These are phyloP conservation scores for Pestalotiopsis sp. DNA, from an alignment of 2,329 filamentous ascomycete genomes.

Conservation along the genomic window DNA sequence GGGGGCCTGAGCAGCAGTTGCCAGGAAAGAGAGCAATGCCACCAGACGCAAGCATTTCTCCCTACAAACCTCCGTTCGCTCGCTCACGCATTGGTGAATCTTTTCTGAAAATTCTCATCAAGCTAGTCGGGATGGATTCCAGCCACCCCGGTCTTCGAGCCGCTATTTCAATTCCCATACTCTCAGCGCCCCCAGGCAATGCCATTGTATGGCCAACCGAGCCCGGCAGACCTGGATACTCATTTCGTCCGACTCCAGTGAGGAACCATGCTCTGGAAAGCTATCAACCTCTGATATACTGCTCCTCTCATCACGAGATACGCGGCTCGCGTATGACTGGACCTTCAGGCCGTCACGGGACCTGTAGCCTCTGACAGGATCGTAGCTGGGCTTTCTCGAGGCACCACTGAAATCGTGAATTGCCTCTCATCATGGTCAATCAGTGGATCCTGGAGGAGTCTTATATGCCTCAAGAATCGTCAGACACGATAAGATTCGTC, in stretches of 20 bases:
- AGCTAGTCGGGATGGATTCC: constrained; percentile 15
- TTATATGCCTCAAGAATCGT: constrained; percentile 14
- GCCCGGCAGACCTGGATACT: constrained; percentile 19
- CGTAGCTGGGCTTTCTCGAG: neutral
- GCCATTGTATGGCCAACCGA: neutral
- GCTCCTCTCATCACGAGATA: constrained; percentile 3
- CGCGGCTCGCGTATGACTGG: constrained; percentile 7
- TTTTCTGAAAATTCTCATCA: neutral
- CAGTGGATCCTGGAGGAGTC: constrained; percentile 13
- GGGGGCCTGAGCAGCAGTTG: neutral
- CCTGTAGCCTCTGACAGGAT: neutral
- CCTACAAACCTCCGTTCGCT: constrained; percentile 1
- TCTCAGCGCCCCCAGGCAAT: neutral
- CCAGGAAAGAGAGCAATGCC: constrained; percentile 19
- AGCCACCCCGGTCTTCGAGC: constrained; percentile 12
- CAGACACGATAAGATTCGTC: constrained; percentile 3
- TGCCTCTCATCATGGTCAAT: neutral
- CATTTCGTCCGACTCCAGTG: constrained; percentile 15
- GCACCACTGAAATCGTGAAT: constrained; percentile 4
- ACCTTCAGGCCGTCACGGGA: neutral
- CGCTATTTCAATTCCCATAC: constrained; percentile 17
- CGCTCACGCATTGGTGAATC: constrained; percentile 16
- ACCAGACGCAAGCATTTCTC: constrained; percentile 14
- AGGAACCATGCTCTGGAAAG: constrained; percentile 3
- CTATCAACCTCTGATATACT: constrained; percentile 2